Evolutionary conservation across 1,284 basidiomycete species (phyloP).

Genomic region (Rhizoctonia solani): DNA sequence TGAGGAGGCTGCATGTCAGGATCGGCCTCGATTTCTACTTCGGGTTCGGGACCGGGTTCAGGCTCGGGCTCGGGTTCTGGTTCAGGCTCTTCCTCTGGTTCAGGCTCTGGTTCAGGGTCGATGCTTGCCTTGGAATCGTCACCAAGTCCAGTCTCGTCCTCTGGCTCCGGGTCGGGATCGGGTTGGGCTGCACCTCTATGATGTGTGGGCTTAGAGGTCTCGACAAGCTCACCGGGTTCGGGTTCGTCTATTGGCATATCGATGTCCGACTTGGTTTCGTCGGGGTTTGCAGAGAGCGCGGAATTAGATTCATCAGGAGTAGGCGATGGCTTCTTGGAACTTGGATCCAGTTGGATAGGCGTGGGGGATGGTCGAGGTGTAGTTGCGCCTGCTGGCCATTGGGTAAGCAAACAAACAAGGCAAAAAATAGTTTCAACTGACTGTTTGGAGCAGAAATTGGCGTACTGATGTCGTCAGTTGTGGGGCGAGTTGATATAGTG

Average conservation of each 20-base stretch:
- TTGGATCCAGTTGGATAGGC: not conserved
- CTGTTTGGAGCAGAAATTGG: slow-evolving; percentile 25
- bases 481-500: not conserved
- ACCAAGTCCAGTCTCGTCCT: slow-evolving; percentile 43
- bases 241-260: slow-evolving; percentile 3
- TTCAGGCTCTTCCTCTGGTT: slow-evolving; percentile 47
- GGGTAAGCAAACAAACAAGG: slow-evolving; percentile 2
- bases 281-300: not conserved
- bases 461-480: slow-evolving; percentile 7
- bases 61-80: slow-evolving; percentile 35
- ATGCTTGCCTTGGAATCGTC: slow-evolving; percentile 42
- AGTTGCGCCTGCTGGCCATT: slow-evolving; percentile 18
- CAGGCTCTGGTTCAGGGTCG: slow-evolving; percentile 48
- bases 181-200: slow-evolving; percentile 41
- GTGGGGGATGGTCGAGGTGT: slow-evolving; percentile 17
- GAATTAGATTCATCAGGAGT: slow-evolving; percentile 7
- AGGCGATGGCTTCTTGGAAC: slow-evolving; percentile 2
- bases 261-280: slow-evolving; percentile 29
- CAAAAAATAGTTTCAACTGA: not conserved
- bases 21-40: slow-evolving; percentile 58
- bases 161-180: slow-evolving; percentile 45
- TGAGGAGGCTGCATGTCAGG: slow-evolving; percentile 72
- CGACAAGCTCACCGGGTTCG: slow-evolving; percentile 21
- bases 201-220: not conserved
- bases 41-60: slow-evolving; percentile 48